Base-by-base conservation (phyloP, 1,139 yeast species). In the Lodderomyces oxycetoniae region DNA sequence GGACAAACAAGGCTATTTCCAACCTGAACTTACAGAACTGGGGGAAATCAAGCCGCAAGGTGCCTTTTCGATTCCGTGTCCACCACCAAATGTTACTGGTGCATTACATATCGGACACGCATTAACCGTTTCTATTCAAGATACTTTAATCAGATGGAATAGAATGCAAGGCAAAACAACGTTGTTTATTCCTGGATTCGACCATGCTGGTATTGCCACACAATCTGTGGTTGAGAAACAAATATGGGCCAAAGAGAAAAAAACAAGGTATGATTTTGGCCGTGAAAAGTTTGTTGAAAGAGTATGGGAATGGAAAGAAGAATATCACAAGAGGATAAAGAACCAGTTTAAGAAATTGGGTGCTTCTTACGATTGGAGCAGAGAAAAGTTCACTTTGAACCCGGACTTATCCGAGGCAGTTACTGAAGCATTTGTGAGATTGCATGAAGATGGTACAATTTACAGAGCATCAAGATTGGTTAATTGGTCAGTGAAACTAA, bases 31-130 rank as follows among this genome's bases (percentile, higher is more conserved):
- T 48, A 73, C 81, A 31, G 74, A 65, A 37, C 79, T 79, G 48
- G 97, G 96, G 32, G 65, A 80, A 35, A 54, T 77, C 46, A 83
- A 82, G 57, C 82, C 91, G 28, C 89, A 79, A 55, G 97, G 97
- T 46, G 58, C 71, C 17, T 91, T 91, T 62, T 74, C 85, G 44
- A 86, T 91, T 50, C 97, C 98, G 27, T 94, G 96, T 16, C 98
- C 98, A 31, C 99, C 99, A 43, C 98, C 98, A 54, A 91, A 91
- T 57, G 95, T 93, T 46, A 91, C 99, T 31, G 98, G 99, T 67
- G 96, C 97, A 35, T 74, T 91, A 49, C 99, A 91, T 61, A 93
- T 91, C 59, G 99, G 99, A 50, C 98, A 93, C 61, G 98, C 97
- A 20, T 75, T 91, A 58, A 93, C 98, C 14, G 87, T 89, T 43